phyloP scores from a whole-genome alignment of 108 stramenopile species.

The Aureococcus anophagefferens region DNA sequence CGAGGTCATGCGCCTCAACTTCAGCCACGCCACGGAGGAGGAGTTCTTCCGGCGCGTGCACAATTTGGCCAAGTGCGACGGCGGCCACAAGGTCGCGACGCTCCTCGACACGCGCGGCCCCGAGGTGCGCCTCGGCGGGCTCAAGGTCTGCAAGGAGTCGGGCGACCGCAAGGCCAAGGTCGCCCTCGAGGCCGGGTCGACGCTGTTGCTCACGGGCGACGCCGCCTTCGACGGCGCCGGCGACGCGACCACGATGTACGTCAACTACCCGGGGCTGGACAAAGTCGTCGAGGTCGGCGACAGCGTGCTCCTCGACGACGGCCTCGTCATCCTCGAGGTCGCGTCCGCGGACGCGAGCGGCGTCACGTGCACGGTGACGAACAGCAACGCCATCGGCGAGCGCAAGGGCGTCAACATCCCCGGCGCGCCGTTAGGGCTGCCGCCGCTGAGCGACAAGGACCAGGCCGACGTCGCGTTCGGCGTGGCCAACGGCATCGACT shows the following conservation, averaged over 20 bases:
- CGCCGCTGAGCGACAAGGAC: constrained; percentile 82
- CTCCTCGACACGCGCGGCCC: constrained; percentile 87
- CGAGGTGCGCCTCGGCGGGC: constrained; percentile 78
- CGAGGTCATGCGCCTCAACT: constrained; percentile 86
- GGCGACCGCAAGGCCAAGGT: constrained; percentile 34
- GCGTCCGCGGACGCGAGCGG: constrained; percentile 49
- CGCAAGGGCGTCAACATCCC: constrained; percentile 99
- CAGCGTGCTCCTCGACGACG: constrained; percentile 89
- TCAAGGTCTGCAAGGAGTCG: constrained; percentile 63
- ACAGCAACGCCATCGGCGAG: constrained; percentile 73
- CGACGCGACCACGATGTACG: neutral
- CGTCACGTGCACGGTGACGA: constrained; percentile 61
- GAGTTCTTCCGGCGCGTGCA: constrained; percentile 76
- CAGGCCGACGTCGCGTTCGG: constrained; percentile 76
- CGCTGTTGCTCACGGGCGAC: constrained; percentile 58
- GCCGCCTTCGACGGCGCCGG: constrained; percentile 62
- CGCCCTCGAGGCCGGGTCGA: constrained; percentile 8
- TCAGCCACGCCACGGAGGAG: constrained; percentile 86
- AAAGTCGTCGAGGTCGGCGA: constrained; percentile 72
- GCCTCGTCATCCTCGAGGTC: constrained; percentile 78
- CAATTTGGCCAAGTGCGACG: constrained; percentile 43
- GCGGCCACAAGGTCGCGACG: constrained; percentile 55
- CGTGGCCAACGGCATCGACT: constrained; percentile 75
- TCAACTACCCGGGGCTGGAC: constrained; percentile 71
- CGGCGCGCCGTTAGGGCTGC: constrained; percentile 88